Conservation (phyloP, 352 stramenopile genomes). For the Globisporangium mamillatum region DNA sequence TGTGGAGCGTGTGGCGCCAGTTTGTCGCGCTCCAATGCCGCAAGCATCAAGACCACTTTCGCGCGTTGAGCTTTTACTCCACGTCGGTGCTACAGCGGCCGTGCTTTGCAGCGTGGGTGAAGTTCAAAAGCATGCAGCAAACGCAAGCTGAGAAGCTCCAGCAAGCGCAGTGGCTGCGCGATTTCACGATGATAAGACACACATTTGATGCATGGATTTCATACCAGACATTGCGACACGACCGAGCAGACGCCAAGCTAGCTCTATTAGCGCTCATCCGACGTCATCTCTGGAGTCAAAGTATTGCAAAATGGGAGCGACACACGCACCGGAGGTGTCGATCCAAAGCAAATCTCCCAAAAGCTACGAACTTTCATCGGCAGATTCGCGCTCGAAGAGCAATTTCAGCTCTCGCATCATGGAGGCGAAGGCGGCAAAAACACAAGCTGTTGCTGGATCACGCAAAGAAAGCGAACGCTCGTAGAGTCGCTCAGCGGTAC, state of each 20-base stretch:
- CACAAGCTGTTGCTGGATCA: neutral
- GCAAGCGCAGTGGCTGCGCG: neutral
- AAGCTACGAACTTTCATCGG: neutral
- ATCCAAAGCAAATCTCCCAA: neutral
- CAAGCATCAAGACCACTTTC: constrained; percentile 24
- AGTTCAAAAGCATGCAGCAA: constrained; percentile 8
- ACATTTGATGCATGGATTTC: constrained; percentile 6
- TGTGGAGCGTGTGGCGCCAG: constrained; percentile 23
- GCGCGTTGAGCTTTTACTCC: constrained; percentile 31
- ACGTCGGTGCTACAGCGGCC: constrained; percentile 25
- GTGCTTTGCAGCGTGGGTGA: constrained; percentile 14
- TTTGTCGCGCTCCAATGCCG: constrained; percentile 21
- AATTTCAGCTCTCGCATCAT: constrained; percentile 12
- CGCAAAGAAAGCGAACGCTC: neutral
- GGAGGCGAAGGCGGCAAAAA: constrained; percentile 14
- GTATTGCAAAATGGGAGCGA: constrained; percentile 3
- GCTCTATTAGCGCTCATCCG: neutral
- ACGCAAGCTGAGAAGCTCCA: neutral
- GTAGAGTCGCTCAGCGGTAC: neutral
- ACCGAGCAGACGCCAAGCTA: neutral
- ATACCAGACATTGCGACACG: neutral
- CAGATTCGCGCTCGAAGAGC: neutral
- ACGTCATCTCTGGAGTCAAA: constrained; percentile 3
- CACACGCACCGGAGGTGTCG: neutral
- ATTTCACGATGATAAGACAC: neutral